A percentile compares a stretch with the other conserved stretches of the same genome.
Conservation (phyloP, 371 early-diverging fungal genomes). For the Enteropsectra breve region DNA sequence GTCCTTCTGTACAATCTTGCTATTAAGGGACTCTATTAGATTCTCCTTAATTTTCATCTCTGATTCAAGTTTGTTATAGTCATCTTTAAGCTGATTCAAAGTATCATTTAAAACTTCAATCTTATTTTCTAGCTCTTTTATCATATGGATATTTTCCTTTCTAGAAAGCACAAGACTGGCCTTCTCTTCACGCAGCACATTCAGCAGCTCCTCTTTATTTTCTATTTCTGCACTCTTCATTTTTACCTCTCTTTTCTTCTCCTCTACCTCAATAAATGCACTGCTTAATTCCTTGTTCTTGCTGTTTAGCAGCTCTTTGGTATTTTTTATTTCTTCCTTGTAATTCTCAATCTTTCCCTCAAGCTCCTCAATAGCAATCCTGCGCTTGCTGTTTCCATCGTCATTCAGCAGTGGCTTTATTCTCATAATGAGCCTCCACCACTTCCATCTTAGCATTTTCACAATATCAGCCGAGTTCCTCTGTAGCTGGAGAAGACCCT, state of each 20-base stretch:
- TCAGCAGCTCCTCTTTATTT: constrained; percentile 63
- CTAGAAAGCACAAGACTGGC: constrained; percentile 64
- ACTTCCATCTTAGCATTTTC: constrained; percentile 50
- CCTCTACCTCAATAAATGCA: constrained; percentile 63
- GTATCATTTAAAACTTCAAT: constrained; percentile 63
- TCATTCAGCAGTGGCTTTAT: constrained; percentile 87
- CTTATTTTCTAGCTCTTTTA: constrained; percentile 63
- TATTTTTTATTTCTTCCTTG: constrained; percentile 59
- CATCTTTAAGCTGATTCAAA: constrained; percentile 65
- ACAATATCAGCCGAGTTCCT: constrained; percentile 47
- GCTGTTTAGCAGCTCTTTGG: constrained; percentile 63
- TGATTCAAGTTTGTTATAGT: constrained; percentile 63
- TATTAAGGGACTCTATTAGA: constrained; percentile 37
- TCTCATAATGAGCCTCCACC: constrained; percentile 71
- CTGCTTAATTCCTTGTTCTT: constrained; percentile 66
- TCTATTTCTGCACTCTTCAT: constrained; percentile 61
- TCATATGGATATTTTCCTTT: constrained; percentile 58
- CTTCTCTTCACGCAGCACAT: constrained; percentile 62
- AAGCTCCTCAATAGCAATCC: constrained; percentile 25
- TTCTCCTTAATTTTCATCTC: constrained; percentile 41
- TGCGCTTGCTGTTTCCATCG: constrained; percentile 61
- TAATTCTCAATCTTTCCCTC: constrained; percentile 21
- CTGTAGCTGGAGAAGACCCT: constrained; percentile 37
- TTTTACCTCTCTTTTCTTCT: constrained; percentile 60
- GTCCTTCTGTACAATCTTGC: constrained; percentile 25